Evolutionary conservation across 345 rosid genomes (phyloP).

Genomic region (Rhizophora apiculata): DNA sequence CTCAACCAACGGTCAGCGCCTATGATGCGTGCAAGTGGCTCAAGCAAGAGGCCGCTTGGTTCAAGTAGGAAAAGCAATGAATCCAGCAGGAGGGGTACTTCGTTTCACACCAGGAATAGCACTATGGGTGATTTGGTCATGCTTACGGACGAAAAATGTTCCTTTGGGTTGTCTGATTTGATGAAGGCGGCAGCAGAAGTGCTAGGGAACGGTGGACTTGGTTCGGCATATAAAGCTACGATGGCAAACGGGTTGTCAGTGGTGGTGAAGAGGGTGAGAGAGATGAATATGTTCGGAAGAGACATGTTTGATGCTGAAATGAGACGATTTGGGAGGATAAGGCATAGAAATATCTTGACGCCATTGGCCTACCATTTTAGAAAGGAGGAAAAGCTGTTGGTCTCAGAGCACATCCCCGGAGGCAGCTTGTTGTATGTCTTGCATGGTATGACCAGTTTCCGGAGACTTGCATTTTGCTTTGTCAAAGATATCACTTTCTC

Average conservation of each 20-base stretch:
- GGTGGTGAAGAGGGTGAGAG: constrained; percentile 84
- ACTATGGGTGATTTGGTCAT: constrained; percentile 44
- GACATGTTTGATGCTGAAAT: constrained; percentile 68
- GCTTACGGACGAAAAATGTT: constrained; percentile 62
- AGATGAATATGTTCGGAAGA: constrained; percentile 55
- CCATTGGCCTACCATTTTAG: constrained; percentile 83
- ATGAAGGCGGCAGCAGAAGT: constrained; percentile 95
- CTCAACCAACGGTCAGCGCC: constrained; percentile 31
- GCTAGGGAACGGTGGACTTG: constrained; percentile 78
- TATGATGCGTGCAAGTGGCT: constrained; percentile 36
- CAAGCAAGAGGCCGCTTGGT: constrained; percentile 22
- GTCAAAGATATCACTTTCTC: too few species aligned
- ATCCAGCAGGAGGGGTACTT: constrained; percentile 14
- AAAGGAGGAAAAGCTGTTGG: constrained; percentile 79
- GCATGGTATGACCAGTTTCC: constrained; percentile 51
- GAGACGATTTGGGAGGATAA: constrained; percentile 57
- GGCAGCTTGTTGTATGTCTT: constrained; percentile 74
- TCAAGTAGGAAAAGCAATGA: constrained; percentile 35
- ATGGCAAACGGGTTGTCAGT: constrained; percentile 66
- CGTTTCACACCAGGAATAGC: constrained; percentile 16
- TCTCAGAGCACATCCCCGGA: constrained; percentile 71
- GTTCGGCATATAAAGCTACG: constrained; percentile 85
- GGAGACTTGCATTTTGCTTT: too few species aligned
- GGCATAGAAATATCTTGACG: constrained; percentile 60
- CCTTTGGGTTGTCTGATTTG: constrained; percentile 65